Conservation (phyloP, 2,329 filamentous ascomycete genomes). For the Cladophialophora immunda region DNA sequence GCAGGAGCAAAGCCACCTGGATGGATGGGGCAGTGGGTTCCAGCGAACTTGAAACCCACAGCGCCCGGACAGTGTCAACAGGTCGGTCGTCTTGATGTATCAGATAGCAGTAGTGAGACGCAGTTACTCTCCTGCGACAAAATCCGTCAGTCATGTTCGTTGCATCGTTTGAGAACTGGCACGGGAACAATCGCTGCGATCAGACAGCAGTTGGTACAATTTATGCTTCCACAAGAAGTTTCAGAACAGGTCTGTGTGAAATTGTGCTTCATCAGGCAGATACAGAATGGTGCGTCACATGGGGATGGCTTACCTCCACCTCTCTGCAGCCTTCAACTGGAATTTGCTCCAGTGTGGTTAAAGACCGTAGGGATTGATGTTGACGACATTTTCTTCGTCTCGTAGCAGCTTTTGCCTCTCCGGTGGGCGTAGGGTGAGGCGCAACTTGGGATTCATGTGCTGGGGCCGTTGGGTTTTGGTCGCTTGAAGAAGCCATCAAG, state of each 20-base stretch:
- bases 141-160: not conserved
- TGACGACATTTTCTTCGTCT: not conserved
- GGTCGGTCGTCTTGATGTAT: not conserved
- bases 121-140: not conserved
- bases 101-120: not conserved
- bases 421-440: not conserved
- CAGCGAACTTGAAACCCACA: not conserved
- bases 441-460: not conserved
- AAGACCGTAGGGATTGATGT: not conserved
- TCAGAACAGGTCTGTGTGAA: constrained; percentile 73
- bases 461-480: constrained; percentile 16
- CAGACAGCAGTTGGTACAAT: constrained; percentile 60
- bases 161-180: not conserved
- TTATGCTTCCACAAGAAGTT: constrained; percentile 55
- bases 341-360: not conserved
- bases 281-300: constrained; percentile 12
- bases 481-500: constrained; percentile 80
- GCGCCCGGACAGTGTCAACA: not conserved
- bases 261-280: constrained; percentile 64
- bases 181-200: constrained; percentile 36
- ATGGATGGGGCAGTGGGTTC: not conserved
- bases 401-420: not conserved
- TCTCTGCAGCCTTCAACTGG: not conserved
- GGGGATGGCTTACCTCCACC: constrained; percentile 1
- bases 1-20: not conserved